Base-by-base conservation (phyloP, 805 yeast species). In the Starmerella apicola region DNA sequence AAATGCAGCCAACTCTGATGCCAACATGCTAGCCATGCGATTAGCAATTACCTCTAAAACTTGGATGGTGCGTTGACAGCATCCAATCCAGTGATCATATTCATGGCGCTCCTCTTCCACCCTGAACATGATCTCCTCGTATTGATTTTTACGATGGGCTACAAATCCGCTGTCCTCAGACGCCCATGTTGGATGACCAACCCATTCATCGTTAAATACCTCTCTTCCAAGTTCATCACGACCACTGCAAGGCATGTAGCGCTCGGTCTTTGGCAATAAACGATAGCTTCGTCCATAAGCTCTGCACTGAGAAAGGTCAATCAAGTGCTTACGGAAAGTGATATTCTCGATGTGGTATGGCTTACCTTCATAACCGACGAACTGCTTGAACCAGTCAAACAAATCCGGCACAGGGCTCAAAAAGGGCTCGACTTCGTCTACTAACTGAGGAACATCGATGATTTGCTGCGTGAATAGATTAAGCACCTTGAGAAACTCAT, bases 171-270 rank as follows among this genome's bases (percentile, higher is more conserved):
- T 82, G 60, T 91, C 99, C 60, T 91, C 99, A 0, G 97, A 88
- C 3, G 97, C 98, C 99, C 99, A 91, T n/a, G 95, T 93, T 18
- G 99, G 99, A 61, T 91, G 97, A 5, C 96, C 95, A 26, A 91
- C 97, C 96, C 97, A 91, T 61, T 88, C 97, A 59, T 91, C 98
- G 60, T 91, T 91, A 52, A 91, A 70, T 13, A 91, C 95, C 56
- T 88, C 96, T 96, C 96, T 88, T 59, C 98, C 91, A 86, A 91
- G 81, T 53, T 88, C 97, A 61, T 91, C 99, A 53, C 99, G 76
- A 15, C 98, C 98, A 8, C 94, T 81, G 53, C 97, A 88, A 18
- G 97, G 96, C 94, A 85, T 85, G 55, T 75, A 81, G 0, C 95
- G 83, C 58, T 88, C 97, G 1, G 91, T 74, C 53, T 86, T 86